phyloP scores from a whole-genome alignment of 2,329 filamentous ascomycete genomes.

The Colletotrichum paranaense region DNA sequence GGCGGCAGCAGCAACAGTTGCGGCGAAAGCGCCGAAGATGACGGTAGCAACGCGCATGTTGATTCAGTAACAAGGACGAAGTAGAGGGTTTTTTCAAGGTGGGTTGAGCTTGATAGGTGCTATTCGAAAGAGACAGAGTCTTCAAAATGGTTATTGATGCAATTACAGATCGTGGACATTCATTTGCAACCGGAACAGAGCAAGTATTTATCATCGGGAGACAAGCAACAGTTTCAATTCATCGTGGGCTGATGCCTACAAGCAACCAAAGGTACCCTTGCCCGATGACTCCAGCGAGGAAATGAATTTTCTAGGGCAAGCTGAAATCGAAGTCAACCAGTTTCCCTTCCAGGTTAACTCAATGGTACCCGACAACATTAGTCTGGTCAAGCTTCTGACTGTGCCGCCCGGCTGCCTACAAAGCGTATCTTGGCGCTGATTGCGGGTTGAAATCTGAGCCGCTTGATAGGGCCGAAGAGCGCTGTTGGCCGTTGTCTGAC shows the following conservation, averaged over 20 bases:
- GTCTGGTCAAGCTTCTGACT: background rate
- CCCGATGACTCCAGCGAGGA: background rate
- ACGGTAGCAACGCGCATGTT: background rate
- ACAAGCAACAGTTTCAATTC: too few species aligned
- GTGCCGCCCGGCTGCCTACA: background rate
- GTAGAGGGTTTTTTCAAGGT: background rate
- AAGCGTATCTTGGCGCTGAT: background rate
- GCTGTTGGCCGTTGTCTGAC: background rate
- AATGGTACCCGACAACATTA: background rate
- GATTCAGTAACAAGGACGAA: background rate
- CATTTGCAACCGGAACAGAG: too few species aligned
- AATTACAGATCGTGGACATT: too few species aligned
- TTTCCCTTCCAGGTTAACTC: background rate
- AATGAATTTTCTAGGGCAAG: background rate
- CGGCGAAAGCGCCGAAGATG: slow-evolving; percentile 6
- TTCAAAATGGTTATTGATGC: too few species aligned
- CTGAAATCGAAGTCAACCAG: background rate
- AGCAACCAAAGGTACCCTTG: background rate
- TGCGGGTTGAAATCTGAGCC: background rate
- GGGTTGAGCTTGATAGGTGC: background rate
- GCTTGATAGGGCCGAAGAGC: background rate
- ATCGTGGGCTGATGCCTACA: background rate
- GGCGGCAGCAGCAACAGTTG: background rate
- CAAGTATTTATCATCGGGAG: too few species aligned
- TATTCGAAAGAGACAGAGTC: background rate